A percentile compares a stretch with the other conserved stretches of the same genome.
These are phyloP conservation scores for Septoria petroselini DNA, from an alignment of 2,329 filamentous ascomycete genomes.

Conservation along the genomic window DNA sequence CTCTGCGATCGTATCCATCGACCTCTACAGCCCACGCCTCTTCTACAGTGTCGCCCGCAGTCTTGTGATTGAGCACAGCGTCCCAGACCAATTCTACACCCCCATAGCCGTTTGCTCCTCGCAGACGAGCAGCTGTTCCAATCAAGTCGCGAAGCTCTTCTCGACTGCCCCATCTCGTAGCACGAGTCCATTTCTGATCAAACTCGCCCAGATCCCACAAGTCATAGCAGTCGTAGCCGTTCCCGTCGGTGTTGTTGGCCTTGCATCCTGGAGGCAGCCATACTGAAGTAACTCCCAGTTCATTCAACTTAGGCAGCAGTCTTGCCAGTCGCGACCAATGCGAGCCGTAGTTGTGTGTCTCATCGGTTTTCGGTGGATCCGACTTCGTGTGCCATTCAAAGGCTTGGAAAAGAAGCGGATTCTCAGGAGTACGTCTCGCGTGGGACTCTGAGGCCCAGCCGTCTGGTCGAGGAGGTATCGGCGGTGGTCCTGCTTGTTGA, in stretches of 20 bases:
- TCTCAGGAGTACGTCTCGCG: conserved; percentile 29
- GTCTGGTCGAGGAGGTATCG: conserved; percentile 7
- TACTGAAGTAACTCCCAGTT: conserved; percentile 58
- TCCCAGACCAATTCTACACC: conserved; percentile 65
- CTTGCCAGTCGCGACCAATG: conserved; percentile 34
- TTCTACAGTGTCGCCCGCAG: conserved; percentile 64
- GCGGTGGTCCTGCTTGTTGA: conserved; percentile 5
- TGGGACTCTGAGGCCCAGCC: background rate
- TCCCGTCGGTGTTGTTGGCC: conserved; percentile 58
- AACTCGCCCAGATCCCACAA: conserved; percentile 71
- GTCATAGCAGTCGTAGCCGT: conserved; percentile 63
- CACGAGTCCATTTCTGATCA: conserved; percentile 61
- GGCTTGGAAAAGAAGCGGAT: conserved; percentile 60
- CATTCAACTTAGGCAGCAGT: conserved; percentile 32
- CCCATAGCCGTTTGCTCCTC: conserved; percentile 25
- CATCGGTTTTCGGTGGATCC: conserved; percentile 29
- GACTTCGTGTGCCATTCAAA: conserved; percentile 70
- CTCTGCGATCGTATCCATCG: conserved; percentile 54
- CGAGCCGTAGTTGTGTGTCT: conserved; percentile 46
- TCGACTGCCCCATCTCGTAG: conserved; percentile 68
- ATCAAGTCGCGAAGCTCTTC: conserved; percentile 58
- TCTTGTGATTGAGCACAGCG: conserved; percentile 70
- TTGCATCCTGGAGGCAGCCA: conserved; percentile 74
- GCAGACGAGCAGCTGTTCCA: conserved; percentile 47
- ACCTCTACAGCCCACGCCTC: conserved; percentile 63